Conservation (phyloP, 139 green algal genomes). For the Raphidocelis subcapitata region DNA sequence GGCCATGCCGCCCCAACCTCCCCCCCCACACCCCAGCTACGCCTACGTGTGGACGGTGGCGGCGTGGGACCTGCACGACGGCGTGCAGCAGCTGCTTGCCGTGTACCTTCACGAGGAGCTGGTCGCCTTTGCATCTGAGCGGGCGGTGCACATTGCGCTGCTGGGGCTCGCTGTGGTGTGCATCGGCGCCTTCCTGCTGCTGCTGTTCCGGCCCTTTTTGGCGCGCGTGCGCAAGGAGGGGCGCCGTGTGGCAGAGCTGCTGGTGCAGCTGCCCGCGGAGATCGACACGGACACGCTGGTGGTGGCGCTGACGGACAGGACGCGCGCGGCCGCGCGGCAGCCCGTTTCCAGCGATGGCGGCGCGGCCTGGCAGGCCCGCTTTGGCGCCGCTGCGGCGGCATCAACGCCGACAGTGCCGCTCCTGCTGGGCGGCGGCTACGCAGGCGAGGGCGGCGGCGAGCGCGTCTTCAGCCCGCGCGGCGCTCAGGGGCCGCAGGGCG, state of each 20-base stretch:
- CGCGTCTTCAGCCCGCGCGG: too few relatives aligned
- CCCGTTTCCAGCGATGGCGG: too few relatives aligned
- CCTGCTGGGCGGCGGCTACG: too few relatives aligned
- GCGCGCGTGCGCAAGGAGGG: slow-evolving; percentile 31
- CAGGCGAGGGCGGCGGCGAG: too few relatives aligned
- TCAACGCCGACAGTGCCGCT: too few relatives aligned
- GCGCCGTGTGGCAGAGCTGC: slow-evolving; percentile 37
- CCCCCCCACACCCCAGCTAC: slow-evolving; percentile 17
- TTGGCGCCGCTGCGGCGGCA: too few relatives aligned
- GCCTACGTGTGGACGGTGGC: slow-evolving; percentile 31
- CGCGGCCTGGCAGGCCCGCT: too few relatives aligned
- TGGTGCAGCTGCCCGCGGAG: slow-evolving; percentile 39
- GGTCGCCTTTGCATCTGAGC: background rate
- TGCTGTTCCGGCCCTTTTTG: slow-evolving; percentile 44
- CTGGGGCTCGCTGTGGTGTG: slow-evolving; percentile 22
- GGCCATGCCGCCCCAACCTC: background rate
- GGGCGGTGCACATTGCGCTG: slow-evolving; percentile 34
- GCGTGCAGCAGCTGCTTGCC: background rate
- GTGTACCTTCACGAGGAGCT: background rate
- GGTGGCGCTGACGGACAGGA: background rate
- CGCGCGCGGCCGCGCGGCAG: too few relatives aligned
- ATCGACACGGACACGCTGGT: slow-evolving; percentile 45
- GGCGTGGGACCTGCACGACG: slow-evolving; percentile 28
- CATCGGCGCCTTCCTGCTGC: slow-evolving; percentile 16
- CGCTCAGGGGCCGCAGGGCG: too few relatives aligned